Evolutionary conservation across 768 basidiomycete species (phyloP), one percentile per base, ranked within the genome.

Genomic region (Pleurotus giganteus): DNA sequence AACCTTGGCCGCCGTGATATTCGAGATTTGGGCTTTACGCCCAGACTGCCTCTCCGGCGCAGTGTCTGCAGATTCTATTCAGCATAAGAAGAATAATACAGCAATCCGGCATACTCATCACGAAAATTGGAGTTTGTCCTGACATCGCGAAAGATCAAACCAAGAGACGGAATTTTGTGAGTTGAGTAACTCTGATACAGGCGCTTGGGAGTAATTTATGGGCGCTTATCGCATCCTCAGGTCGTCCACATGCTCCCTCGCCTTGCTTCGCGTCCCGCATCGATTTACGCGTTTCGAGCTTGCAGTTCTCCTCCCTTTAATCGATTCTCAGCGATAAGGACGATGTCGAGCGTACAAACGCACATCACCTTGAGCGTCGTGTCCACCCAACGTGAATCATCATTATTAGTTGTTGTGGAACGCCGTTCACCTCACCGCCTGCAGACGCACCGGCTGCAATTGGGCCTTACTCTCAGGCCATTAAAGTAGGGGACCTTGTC

Each of bases 1-100:
- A 39, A 93, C 94, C 82, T 98, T 98, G 47, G 94, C 95, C 7
- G 96, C 94, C 1, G 90, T 94, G 73, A 98, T 98, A 69, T 98
- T 98, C 32, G 93, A 94, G 57, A 90, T 86, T 75, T 97, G 95
- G 0, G 96, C 96, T 74, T 96, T 98, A 60, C 94, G 81, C 44
- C 95, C 95, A 21, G 90, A 87, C 71, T 94, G 92, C 69, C 95
- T 81, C 72, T 97, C 93, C 21, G 95, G 95, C 62, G 89, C 92
- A 53, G 94, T 84, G 78, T 97, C 94, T 97, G 47, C 59, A 55
- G 28, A 55, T 57, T 55, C 58, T 51, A 29, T 54, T 56, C 21
- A 36, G 24, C 31, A 47, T n/a, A 28, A 29, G 3, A 19, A 15
- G 13, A 1, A 21, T 53, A 4, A 15, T 23, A 29, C 17, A 9